Percentiles rank a stretch among this genome's conserved stretches.
Evolutionary conservation across 2,329 filamentous ascomycete species (phyloP).

Genomic region (Cercospora sesami): DNA sequence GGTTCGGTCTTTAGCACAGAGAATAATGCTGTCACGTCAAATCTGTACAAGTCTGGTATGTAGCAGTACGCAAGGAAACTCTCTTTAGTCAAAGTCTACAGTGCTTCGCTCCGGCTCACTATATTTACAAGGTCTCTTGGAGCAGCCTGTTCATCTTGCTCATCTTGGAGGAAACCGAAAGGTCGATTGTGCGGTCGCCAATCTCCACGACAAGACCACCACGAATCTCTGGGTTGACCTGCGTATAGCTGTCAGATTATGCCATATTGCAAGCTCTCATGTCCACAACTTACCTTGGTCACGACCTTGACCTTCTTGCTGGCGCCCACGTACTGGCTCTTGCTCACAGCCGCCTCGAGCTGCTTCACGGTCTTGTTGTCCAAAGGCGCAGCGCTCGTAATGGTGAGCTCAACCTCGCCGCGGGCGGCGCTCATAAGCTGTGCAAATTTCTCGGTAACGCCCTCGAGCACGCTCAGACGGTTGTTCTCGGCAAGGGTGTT

Average conservation of each 20-base stretch:
- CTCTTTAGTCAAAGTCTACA: conserved; percentile 24
- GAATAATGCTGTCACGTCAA: not conserved
- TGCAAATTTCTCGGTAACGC: conserved; percentile 82
- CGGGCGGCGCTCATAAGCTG: conserved; percentile 83
- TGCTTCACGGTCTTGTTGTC: conserved; percentile 83
- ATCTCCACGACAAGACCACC: conserved; percentile 95
- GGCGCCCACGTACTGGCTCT: conserved; percentile 82
- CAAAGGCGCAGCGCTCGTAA: conserved; percentile 87
- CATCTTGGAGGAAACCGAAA: conserved; percentile 91
- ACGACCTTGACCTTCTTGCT: conserved; percentile 99
- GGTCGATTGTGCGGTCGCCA: conserved; percentile 96
- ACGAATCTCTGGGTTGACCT: conserved; percentile 93
- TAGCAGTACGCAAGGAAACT: conserved; percentile 16
- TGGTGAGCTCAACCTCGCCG: conserved; percentile 89
- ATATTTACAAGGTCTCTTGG: conserved; percentile 88
- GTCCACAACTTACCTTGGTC: conserved; percentile 64
- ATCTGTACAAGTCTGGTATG: not conserved
- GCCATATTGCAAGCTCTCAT: not conserved
- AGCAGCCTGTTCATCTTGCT: conserved; percentile 99
- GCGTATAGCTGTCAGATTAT: conserved; percentile 15
- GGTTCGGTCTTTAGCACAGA: not conserved
- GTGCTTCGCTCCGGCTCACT: conserved; percentile 21
- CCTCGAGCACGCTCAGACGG: conserved; percentile 77
- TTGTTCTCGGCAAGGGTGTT: conserved; percentile 92
- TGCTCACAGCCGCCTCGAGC: conserved; percentile 82